phyloP scores from a whole-genome alignment of 306 rosid genomes.

The Betula pendula region DNA sequence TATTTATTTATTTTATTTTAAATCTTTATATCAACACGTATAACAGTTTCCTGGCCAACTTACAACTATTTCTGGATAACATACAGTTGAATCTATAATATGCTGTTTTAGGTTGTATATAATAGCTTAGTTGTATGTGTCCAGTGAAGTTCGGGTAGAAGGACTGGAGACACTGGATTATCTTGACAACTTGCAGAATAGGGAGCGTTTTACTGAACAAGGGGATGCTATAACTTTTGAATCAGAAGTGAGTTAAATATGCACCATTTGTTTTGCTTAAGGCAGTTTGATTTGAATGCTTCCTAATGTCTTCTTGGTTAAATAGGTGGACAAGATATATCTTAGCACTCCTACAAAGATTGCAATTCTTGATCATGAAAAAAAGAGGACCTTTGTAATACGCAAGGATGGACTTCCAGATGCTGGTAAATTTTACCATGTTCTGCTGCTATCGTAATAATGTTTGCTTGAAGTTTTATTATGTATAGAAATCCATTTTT shows the following conservation, averaged over 20 bases:
- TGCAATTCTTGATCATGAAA: conserved; percentile 95
- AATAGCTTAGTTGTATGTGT: conserved; percentile 36
- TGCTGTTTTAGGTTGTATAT: conserved; percentile 17
- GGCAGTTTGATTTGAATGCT: conserved; percentile 5
- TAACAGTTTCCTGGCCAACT: background rate
- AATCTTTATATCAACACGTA: background rate
- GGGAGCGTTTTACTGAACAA: conserved; percentile 89
- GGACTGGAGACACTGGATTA: conserved; percentile 95
- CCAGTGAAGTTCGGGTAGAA: conserved; percentile 98
- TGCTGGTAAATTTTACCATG: conserved; percentile 71
- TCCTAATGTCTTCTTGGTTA: conserved; percentile 10
- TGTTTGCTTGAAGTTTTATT: conserved; percentile 5
- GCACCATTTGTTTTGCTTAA: conserved; percentile 12
- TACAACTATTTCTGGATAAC: background rate
- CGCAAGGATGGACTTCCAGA: conserved; percentile 99
- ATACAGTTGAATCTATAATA: background rate
- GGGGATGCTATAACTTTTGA: conserved; percentile 98
- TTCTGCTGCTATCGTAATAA: conserved; percentile 16
- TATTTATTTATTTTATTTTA: no score
- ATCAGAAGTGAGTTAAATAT: conserved; percentile 65
- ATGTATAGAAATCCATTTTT: background rate
- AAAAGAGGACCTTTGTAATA: conserved; percentile 88
- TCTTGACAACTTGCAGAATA: conserved; percentile 83
- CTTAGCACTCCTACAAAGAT: conserved; percentile 93
- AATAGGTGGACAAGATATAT: conserved; percentile 91